Conservation (phyloP, 306 rosid species). For the Cyamopsis tetragonoloba region DNA sequence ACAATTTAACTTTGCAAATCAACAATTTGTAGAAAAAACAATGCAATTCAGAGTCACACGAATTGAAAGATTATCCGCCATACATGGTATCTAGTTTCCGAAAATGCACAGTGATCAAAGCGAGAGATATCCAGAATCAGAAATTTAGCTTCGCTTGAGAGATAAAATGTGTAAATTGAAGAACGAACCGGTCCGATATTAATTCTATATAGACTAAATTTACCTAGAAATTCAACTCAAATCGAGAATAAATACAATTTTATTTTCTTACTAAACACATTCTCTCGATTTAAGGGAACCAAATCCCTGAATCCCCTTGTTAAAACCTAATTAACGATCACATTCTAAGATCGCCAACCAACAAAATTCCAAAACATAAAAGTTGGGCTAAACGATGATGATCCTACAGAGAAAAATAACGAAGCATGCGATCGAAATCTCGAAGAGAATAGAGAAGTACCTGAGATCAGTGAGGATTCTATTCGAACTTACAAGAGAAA, state of each 20-base stretch:
- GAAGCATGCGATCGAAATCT: not conserved
- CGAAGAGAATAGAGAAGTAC: constrained; percentile 13
- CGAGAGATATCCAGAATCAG: too few relatives aligned
- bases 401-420: not conserved
- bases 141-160: too few relatives aligned
- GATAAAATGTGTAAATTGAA: too few relatives aligned
- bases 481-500: not conserved
- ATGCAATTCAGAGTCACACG: not conserved
- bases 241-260: too few relatives aligned
- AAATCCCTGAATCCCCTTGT: too few relatives aligned
- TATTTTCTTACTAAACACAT: too few relatives aligned
- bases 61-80: not conserved
- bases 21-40: not conserved
- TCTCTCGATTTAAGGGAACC: too few relatives aligned
- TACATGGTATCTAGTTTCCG: not conserved
- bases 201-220: too few relatives aligned
- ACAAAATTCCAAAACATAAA: constrained; percentile 3
- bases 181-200: too few relatives aligned
- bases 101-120: too few relatives aligned
- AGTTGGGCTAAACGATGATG: not conserved
- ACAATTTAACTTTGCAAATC: not conserved
- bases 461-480: not conserved
- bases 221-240: too few relatives aligned
- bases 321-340: not conserved
- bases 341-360: not conserved